Evolutionary conservation across 805 yeast species (phyloP), one percentile per base, ranked within the genome.

Genomic region (Metschnikowia gruessii): DNA sequence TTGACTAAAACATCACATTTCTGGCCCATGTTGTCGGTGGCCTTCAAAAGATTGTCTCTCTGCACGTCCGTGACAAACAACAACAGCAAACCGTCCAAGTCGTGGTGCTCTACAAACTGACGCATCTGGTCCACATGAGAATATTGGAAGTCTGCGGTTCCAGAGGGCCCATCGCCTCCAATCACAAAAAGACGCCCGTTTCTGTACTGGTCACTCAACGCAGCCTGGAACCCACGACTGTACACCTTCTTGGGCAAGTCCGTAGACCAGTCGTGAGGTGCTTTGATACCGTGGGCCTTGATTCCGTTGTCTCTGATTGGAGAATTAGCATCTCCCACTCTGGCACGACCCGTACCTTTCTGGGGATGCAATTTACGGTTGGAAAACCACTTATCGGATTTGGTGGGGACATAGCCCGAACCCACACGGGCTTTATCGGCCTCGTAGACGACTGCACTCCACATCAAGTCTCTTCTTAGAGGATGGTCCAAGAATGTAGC

Each of bases 281-380:
- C 97, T 45, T 79, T 80, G 63, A 94, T 83, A 13, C 94, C 97
- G 59, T 85, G 80, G 0, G 98, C 97, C 57, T 84, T 76, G 43
- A 92, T 90, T 64, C 96, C 97, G 60, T 86, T 88, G 60, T 81
- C 82, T 70, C 96, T 83, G 37, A 83, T 85, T 41, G 99, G 99
- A 19, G 96, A 88, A 60, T 91, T 92, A 49, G 87, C 90, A 68
- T 91, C 97, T 72, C 99, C 99, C 45, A 81, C 85, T 75, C 99
- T 83, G 44, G 99, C 99, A 51, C 79, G 77, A 69, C 99, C 99
- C 13, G 88, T 72, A 50, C 98, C 98, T 69, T 94, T 94, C 69
- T 94, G 99, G 26, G 89, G 87, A 32, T 81, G 75, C 55, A 94
- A 72, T 64, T 94, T 94, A 60, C 79, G 78, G 66, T 95, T 79